Conservation (phyloP, 208 protist species). For the Tritrichomonas musculus region DNA sequence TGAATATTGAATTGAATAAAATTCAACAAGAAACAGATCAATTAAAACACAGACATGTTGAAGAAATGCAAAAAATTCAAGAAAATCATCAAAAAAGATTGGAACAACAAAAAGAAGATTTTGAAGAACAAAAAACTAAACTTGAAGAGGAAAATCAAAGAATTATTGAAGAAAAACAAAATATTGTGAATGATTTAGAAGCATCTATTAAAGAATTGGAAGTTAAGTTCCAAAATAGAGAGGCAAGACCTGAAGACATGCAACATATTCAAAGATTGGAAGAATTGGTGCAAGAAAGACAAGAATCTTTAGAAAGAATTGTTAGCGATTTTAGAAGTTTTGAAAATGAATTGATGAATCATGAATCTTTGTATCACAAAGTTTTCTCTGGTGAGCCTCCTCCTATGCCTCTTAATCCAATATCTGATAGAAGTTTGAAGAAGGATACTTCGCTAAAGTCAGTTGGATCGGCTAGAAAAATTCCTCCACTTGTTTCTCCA, state of each 20-base stretch:
- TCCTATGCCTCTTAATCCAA: neutral
- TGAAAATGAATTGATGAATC: neutral
- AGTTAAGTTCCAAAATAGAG: neutral
- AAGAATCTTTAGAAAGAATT: neutral
- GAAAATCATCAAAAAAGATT: neutral
- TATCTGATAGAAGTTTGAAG: neutral
- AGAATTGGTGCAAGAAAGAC: constrained; percentile 6
- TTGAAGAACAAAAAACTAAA: neutral
- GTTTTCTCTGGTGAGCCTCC: neutral
- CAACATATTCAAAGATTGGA: constrained; percentile 23
- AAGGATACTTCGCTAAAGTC: neutral
- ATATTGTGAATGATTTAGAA: neutral
- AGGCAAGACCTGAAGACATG: neutral
- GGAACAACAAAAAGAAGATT: neutral
- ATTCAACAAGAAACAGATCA: neutral
- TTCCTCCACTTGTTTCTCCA: neutral
- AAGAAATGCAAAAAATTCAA: neutral
- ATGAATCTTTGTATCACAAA: neutral
- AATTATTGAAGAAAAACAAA: neutral
- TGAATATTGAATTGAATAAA: neutral
- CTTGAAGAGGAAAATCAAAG: neutral
- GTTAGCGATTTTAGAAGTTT: neutral
- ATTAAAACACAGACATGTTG: neutral
- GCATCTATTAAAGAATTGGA: neutral
- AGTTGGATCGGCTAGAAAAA: neutral